Evolutionary conservation across 352 stramenopile species (phyloP).

Genomic region (Thraustochytrium striatum): DNA sequence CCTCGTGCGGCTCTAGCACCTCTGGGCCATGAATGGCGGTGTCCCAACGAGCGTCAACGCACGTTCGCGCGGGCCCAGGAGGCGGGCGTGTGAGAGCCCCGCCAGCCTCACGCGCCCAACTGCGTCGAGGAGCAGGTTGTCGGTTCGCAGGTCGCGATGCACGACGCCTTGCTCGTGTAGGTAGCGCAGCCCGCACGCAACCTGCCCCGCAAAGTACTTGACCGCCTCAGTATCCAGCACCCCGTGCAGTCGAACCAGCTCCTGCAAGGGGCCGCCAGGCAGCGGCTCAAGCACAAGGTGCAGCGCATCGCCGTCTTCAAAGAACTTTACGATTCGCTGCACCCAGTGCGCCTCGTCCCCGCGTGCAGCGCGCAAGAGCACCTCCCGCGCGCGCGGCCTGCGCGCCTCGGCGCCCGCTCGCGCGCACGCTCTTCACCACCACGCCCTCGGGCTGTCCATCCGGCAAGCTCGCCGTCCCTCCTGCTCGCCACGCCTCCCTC

Average conservation of each 20-base stretch:
- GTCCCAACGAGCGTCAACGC: constrained; percentile 23
- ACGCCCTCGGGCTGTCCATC: background rate
- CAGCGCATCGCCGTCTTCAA: background rate
- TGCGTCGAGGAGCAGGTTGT: background rate
- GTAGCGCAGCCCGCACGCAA: background rate
- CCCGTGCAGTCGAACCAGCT: background rate
- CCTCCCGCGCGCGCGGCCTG: too few relatives aligned
- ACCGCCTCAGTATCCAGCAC: constrained; percentile 2
- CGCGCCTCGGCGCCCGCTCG: too few relatives aligned
- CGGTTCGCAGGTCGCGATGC: constrained; percentile 2
- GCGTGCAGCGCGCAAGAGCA: too few relatives aligned
- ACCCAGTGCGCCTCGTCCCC: too few relatives aligned
- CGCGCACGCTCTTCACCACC: constrained; percentile 2
- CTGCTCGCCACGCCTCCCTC: background rate
- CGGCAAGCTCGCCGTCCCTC: background rate
- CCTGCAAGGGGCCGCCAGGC: background rate
- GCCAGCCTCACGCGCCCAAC: background rate
- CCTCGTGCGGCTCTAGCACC: constrained; percentile 74
- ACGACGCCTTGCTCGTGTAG: background rate
- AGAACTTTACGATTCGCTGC: background rate
- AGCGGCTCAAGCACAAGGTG: constrained; percentile 26
- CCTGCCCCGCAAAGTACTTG: constrained; percentile 33
- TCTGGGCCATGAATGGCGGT: constrained; percentile 65
- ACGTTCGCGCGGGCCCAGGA: constrained; percentile 41
- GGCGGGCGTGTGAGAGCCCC: constrained; percentile 49